These are phyloP conservation scores for Fimicolochytrium jonesii DNA, from an alignment of 192 early-diverging fungal genomes.

Conservation along the genomic window DNA sequence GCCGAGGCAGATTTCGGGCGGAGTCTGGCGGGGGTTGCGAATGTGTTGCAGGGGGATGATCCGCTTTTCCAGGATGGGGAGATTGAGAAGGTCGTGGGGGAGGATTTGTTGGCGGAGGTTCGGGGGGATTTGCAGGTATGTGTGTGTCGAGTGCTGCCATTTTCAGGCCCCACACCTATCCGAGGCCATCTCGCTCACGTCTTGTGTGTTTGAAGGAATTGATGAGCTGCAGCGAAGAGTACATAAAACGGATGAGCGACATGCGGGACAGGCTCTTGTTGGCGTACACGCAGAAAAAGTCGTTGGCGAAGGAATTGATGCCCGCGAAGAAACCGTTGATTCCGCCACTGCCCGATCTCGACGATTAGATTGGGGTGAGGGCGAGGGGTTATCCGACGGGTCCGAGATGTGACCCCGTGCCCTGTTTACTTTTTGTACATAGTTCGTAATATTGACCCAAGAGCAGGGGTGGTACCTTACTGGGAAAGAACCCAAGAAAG, in stretches of 20 bases:
- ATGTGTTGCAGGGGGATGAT: slow-evolving; percentile 44
- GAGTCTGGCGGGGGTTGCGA: slow-evolving; percentile 46
- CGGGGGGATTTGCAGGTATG: slow-evolving; percentile 5
- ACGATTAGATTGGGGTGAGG: too few species aligned
- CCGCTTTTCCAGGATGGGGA: slow-evolving; percentile 54
- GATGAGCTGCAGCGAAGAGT: slow-evolving; percentile 56
- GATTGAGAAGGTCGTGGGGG: slow-evolving; percentile 37
- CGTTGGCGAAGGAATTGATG: slow-evolving; percentile 22
- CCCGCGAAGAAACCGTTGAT: not conserved
- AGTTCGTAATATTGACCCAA: too few species aligned
- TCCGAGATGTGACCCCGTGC: too few species aligned
- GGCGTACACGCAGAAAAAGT: slow-evolving; percentile 46
- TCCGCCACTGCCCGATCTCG: too few species aligned
- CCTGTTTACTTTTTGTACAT: too few species aligned
- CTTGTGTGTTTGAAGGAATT: slow-evolving; percentile 45
- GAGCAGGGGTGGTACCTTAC: too few species aligned
- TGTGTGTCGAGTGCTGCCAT: too few species aligned
- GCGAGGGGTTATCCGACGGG: too few species aligned
- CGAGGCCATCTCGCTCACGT: too few species aligned
- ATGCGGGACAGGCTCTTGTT: slow-evolving; percentile 48
- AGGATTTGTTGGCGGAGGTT: slow-evolving; percentile 24
- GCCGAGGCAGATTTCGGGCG: slow-evolving; percentile 58
- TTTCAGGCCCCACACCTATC: too few species aligned
- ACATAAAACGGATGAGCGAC: slow-evolving; percentile 48
- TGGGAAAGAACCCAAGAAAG: too few species aligned